A percentile compares a stretch with the other conserved stretches of the same genome.
Evolutionary conservation across 2,329 filamentous ascomycete species (phyloP).

Genomic region (Ceratocystis ficicola): DNA sequence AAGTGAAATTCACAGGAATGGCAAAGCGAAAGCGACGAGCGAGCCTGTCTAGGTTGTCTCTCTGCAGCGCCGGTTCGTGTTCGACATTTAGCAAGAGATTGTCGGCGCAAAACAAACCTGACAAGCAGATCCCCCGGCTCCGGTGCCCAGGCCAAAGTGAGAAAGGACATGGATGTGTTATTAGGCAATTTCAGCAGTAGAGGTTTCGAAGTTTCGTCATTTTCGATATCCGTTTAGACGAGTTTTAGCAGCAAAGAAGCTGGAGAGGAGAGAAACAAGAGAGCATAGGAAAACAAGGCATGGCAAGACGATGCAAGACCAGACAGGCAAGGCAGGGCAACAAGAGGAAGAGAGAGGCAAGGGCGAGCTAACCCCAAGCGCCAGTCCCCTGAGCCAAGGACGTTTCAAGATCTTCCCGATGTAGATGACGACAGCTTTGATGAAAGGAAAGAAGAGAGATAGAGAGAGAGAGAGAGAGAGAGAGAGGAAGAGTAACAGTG

Average conservation of each 20-base stretch:
- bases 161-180: neutral
- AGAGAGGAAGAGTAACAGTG: neutral
- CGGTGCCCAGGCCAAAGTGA: neutral
- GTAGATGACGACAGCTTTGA: neutral
- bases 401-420: conserved; percentile 11
- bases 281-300: neutral
- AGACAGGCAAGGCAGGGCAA: neutral
- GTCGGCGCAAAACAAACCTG: neutral
- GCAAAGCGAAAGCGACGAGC: neutral
- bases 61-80: neutral
- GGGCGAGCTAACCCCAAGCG: neutral
- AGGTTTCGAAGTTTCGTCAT: neutral
- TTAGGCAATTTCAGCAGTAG: neutral
- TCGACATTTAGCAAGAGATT: neutral
- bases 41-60: neutral
- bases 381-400: neutral
- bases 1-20: neutral
- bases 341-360: neutral
- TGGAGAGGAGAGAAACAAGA: neutral
- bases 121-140: too few relatives aligned
- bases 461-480: neutral
- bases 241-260: neutral
- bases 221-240: neutral
- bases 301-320: neutral
- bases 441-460: neutral